Conservation (phyloP, 2,329 filamentous ascomycete genomes). For the Fusarium lyarnte region DNA sequence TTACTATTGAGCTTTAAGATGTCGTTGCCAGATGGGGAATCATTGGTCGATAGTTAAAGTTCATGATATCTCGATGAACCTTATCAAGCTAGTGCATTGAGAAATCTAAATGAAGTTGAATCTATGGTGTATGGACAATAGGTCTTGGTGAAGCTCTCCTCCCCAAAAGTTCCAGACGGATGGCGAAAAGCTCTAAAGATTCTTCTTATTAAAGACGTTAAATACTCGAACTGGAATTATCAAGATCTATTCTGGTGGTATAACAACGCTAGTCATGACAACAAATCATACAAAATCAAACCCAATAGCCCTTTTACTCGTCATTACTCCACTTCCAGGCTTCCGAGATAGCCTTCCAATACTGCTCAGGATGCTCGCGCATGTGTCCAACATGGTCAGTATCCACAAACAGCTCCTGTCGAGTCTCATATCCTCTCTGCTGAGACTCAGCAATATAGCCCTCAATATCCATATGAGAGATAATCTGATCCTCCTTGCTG, state of each 20-base stretch:
- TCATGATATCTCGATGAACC: too few relatives aligned
- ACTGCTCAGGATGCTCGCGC: conserved; percentile 63
- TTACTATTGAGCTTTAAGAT: not conserved
- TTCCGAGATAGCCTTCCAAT: conserved; percentile 60
- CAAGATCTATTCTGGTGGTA: conserved; percentile 11
- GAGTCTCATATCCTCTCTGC: conserved; percentile 59
- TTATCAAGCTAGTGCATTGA: too few relatives aligned
- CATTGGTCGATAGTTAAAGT: too few relatives aligned
- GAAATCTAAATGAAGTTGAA: too few relatives aligned
- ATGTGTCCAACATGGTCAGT: conserved; percentile 71
- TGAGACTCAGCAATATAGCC: conserved; percentile 60
- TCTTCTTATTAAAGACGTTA: not conserved
- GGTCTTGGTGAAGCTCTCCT: too few relatives aligned
- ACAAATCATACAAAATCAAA: conserved; percentile 4
- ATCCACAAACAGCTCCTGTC: conserved; percentile 63
- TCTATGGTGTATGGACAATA: too few relatives aligned
- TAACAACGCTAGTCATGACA: conserved; percentile 16
- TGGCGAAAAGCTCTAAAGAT: not conserved
- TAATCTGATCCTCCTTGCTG: conserved; percentile 66
- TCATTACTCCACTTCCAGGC: conserved; percentile 41
- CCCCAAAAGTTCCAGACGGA: not conserved
- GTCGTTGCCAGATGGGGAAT: too few relatives aligned
- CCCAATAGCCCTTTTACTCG: not conserved
- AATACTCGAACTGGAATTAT: not conserved
- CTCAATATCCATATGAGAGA: conserved; percentile 65